These are phyloP conservation scores for Chrysosporium keratinophilum DNA, from an alignment of 2,329 filamentous ascomycete species.

Conservation along the genomic window DNA sequence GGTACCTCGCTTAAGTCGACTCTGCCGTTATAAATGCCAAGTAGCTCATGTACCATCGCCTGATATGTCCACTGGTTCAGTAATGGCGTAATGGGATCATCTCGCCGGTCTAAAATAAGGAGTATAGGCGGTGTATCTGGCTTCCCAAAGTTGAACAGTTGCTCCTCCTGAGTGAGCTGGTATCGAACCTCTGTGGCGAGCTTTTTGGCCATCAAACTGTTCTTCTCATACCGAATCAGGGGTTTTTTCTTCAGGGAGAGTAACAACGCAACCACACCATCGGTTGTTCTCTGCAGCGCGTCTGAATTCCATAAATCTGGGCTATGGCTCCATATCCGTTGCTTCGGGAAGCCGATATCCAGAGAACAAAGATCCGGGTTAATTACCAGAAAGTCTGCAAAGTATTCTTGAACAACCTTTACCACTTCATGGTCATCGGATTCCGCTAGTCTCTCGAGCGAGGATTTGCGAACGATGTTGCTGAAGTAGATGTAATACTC, in stretches of 20 bases:
- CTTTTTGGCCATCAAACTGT: conserved; percentile 82
- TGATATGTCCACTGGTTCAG: conserved; percentile 99
- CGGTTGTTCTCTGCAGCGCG: conserved; percentile 71
- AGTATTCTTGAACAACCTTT: conserved; percentile 86
- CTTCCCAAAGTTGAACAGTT: conserved; percentile 90
- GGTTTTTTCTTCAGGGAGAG: conserved; percentile 94
- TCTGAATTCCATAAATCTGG: conserved; percentile 89
- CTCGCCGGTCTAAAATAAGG: conserved; percentile 77
- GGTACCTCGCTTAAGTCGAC: conserved; percentile 78
- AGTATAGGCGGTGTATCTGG: conserved; percentile 91
- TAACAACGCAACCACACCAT: conserved; percentile 74
- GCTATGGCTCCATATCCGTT: conserved; percentile 67
- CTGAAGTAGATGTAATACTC: conserved; percentile 97
- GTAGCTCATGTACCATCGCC: conserved; percentile 96
- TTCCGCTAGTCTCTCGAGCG: conserved; percentile 84
- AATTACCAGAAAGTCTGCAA: conserved; percentile 88
- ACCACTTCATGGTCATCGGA: conserved; percentile 97
- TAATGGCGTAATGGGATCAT: conserved; percentile 88
- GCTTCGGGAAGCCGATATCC: conserved; percentile 59
- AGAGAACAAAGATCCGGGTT: conserved; percentile 89
- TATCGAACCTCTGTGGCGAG: conserved; percentile 87
- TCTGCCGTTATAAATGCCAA: conserved; percentile 90
- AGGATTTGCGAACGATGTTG: conserved; percentile 94
- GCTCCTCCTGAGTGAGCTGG: conserved; percentile 87
- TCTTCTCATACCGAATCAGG: conserved; percentile 84